Evolutionary conservation across 352 stramenopile species (phyloP).

Genomic region (Halophytophthora polymorphica): DNA sequence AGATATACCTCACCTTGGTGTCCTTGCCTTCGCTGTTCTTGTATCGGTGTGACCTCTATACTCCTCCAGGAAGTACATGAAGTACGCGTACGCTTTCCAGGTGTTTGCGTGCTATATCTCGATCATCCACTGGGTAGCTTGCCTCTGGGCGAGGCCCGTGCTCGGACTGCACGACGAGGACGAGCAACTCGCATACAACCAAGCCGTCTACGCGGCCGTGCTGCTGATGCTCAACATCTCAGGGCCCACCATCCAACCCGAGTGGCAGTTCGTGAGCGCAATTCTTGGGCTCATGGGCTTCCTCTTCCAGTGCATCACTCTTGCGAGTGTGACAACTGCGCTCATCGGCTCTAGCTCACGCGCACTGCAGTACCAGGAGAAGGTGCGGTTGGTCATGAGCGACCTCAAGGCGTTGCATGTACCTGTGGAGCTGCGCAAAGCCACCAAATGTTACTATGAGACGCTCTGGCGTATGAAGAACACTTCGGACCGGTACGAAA

Average conservation of each 20-base stretch:
- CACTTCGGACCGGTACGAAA: conserved; percentile 62
- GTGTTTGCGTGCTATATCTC: conserved; percentile 54
- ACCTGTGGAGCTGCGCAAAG: conserved; percentile 44
- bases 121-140: conserved; percentile 61
- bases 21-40: not conserved
- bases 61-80: conserved; percentile 52
- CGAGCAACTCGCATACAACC: conserved; percentile 43
- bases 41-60: not conserved
- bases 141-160: conserved; percentile 40
- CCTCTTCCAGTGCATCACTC: conserved; percentile 45
- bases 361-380: conserved; percentile 59
- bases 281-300: conserved; percentile 45
- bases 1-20: not conserved
- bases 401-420: conserved; percentile 62
- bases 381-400: conserved; percentile 58
- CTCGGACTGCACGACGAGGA: conserved; percentile 23
- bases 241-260: conserved; percentile 26
- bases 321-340: conserved; percentile 50
- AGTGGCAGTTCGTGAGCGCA: conserved; percentile 39
- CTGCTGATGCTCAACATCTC: conserved; percentile 53
- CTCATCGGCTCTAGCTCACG: conserved; percentile 45
- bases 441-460: conserved; percentile 58
- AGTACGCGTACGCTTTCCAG: conserved; percentile 56
- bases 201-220: conserved; percentile 41
- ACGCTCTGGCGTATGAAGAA: conserved; percentile 68